Base-by-base conservation (phyloP, 768 basidiomycete species). In the Mycena capillaripes region DNA sequence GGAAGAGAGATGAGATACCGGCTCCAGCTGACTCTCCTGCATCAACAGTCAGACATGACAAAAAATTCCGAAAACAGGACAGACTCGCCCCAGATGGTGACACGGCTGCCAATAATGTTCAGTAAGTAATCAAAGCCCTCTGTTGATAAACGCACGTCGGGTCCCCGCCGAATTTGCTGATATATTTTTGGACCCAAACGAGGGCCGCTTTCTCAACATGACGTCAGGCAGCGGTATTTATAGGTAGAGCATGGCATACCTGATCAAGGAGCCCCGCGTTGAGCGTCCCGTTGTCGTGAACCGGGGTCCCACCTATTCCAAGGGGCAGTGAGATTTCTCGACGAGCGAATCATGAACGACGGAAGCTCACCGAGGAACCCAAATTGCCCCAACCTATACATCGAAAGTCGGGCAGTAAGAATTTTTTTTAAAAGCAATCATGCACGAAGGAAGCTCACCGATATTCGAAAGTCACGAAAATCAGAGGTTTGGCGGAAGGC, bases 381-480 rank as follows among this genome's bases (percentile, higher is more conserved):
- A 53, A 85, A 83, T 63, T 82, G 82, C 7, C 85, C 84, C 5
- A 86, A 72, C 10, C 55, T 10, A 38, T 38, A 38, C n/a, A n/a
- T n/a, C n/a, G n/a, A n/a, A n/a, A n/a, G n/a, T n/a, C n/a, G 21
- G 23, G n/a, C 4, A 55, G 50, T 59, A 30, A 32, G 21, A 40
- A n/a, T n/a, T 55, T 36, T 23, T 34, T 3, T 11, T 9, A 11
- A n/a, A 32, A 21, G 7, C 11, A 36, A 36, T 36, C 12, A 36
- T 36, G 34, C 68, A 81, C 84, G 82, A 9, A 85, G 7, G 34
- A 36, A 36, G 12, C 34, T 55, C 66, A 81, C 84, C 83, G 9
- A 85, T 86, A 86, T 69, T 83, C 82, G 55, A 86, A 84, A 1
- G 86, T 82, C 0, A 82, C 84, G 68, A 85, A 85, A 17, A 86